Evolutionary conservation across 2,329 filamentous ascomycete species (phyloP).

Genomic region (Neospermospora avenae): DNA sequence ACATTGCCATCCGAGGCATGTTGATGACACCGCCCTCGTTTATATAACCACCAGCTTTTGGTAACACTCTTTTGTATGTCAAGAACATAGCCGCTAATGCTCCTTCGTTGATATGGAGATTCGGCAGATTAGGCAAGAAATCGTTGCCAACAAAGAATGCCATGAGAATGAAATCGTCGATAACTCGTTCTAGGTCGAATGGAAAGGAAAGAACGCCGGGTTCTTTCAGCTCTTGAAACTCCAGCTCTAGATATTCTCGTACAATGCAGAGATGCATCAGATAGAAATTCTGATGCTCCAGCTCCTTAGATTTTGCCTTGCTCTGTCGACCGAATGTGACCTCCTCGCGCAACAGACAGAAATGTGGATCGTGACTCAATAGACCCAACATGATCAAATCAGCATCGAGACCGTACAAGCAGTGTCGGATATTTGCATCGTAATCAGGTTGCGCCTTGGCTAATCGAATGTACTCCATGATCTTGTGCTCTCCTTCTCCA

Average conservation of each 20-base stretch:
- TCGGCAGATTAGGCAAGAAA: constrained; percentile 94
- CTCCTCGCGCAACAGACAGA: constrained; percentile 93
- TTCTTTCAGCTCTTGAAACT: constrained; percentile 88
- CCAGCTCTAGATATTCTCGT: constrained; percentile 91
- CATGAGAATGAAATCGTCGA: constrained; percentile 99
- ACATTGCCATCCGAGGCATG: constrained; percentile 69
- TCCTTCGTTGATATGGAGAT: constrained; percentile 97
- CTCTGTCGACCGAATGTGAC: constrained; percentile 91
- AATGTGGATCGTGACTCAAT: constrained; percentile 96
- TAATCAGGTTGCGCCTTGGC: constrained; percentile 94
- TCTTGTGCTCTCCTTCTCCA: constrained; percentile 98
- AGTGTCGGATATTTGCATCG: constrained; percentile 90
- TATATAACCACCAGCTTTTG: constrained; percentile 87
- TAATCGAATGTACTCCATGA: constrained; percentile 99
- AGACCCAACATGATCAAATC: constrained; percentile 98
- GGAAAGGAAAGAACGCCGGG: constrained; percentile 68
- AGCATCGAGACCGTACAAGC: constrained; percentile 93
- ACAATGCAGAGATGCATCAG: constrained; percentile 97
- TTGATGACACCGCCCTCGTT: constrained; percentile 95
- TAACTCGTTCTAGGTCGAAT: constrained; percentile 93
- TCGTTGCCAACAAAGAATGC: constrained; percentile 99
- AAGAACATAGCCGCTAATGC: constrained; percentile 96
- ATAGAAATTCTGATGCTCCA: constrained; percentile 99
- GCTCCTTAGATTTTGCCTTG: constrained; percentile 87
- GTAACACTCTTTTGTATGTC: constrained; percentile 88